A percentile compares a stretch with the other conserved stretches of the same genome.
Evolutionary conservation across 495 filamentous ascomycete genomes (phyloP).

Genomic region (Rhypophila decipiens): DNA sequence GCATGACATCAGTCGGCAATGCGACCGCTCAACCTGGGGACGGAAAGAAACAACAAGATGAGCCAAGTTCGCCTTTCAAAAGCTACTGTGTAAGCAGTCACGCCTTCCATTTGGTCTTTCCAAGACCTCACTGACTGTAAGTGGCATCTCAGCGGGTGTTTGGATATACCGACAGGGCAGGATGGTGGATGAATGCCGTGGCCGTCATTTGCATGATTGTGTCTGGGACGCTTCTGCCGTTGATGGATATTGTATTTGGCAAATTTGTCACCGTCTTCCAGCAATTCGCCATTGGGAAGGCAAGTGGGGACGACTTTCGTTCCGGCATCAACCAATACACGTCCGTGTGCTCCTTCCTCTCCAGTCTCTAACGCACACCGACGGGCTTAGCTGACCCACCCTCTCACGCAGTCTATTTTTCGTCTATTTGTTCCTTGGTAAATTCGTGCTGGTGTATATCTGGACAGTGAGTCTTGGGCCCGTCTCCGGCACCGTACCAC

Average conservation of each 20-base stretch:
- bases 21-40: no score
- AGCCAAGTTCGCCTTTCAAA: no score
- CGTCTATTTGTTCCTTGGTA: constrained; percentile 48
- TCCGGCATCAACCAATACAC: constrained; percentile 13
- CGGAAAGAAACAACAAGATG: no score
- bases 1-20: no score
- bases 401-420: constrained; percentile 31
- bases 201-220: constrained; percentile 18
- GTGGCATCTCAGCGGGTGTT: constrained; percentile 9
- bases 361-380: not conserved
- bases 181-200: constrained; percentile 11
- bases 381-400: no score
- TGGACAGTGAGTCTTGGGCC: constrained; percentile 27
- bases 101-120: not conserved
- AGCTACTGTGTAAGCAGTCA: constrained; percentile 9
- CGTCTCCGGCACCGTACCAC: constrained; percentile 8
- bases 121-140: not conserved
- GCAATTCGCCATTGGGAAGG: constrained; percentile 12
- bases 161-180: constrained; percentile 7
- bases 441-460: constrained; percentile 43
- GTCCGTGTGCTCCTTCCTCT: not conserved
- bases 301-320: constrained; percentile 6
- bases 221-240: constrained; percentile 23
- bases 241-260: constrained; percentile 33
- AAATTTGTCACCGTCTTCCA: constrained; percentile 25